A percentile compares a stretch with the other conserved stretches of the same genome.
Conservation (phyloP, 2,329 filamentous ascomycete genomes). For the Cladophialophora psammophila region DNA sequence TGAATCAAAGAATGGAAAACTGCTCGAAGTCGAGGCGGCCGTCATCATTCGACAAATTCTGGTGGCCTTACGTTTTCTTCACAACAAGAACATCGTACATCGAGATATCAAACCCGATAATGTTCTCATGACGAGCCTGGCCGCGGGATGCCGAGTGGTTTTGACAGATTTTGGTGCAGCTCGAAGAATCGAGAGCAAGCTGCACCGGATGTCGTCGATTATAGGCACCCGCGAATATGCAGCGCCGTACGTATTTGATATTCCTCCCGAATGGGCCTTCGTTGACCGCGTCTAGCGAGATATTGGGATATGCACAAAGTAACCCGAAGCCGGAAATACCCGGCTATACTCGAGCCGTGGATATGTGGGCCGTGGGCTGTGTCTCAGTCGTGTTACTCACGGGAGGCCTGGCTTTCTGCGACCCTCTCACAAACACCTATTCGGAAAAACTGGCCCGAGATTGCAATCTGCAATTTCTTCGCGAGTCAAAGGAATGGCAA, state of each 20-base stretch:
- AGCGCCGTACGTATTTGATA: constrained; percentile 60
- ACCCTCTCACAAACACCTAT: constrained; percentile 44
- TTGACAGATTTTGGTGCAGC: constrained; percentile 69
- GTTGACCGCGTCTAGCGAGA: constrained; percentile 37
- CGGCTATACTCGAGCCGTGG: constrained; percentile 63
- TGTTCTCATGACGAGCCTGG: constrained; percentile 64
- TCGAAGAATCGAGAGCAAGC: constrained; percentile 44
- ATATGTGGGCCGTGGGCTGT: constrained; percentile 69
- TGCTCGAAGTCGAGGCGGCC: constrained; percentile 61
- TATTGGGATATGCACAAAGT: constrained; percentile 35
- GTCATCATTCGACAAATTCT: constrained; percentile 64
- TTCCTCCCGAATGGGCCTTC: background rate
- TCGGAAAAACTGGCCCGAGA: constrained; percentile 45
- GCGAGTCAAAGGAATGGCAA: constrained; percentile 54
- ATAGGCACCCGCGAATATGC: constrained; percentile 65
- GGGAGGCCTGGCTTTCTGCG: constrained; percentile 57
- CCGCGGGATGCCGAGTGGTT: constrained; percentile 60
- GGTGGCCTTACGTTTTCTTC: constrained; percentile 65
- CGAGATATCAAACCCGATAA: constrained; percentile 71
- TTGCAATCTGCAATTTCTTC: constrained; percentile 55
- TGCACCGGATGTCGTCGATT: constrained; percentile 60
- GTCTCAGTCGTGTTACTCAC: constrained; percentile 61
- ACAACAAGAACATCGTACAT: constrained; percentile 63
- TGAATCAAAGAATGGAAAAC: constrained; percentile 55
- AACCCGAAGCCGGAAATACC: constrained; percentile 34